phyloP scores from a whole-genome alignment of 2,329 filamentous ascomycete genomes.

The Xylaria sp. region DNA sequence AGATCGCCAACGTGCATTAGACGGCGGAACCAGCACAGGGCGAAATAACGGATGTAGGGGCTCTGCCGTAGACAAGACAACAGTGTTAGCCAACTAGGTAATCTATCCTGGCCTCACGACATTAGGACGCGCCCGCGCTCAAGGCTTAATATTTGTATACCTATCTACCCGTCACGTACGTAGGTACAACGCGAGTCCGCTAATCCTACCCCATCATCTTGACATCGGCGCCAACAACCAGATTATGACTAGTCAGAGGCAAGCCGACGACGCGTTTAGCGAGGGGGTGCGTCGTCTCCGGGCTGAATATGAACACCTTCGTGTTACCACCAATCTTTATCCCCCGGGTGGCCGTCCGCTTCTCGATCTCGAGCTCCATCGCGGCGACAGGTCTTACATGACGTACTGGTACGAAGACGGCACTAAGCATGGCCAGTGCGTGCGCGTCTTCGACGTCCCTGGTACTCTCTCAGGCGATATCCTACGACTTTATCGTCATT shows the following conservation, averaged over 20 bases:
- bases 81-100: too few species aligned
- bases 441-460: slow-evolving; percentile 31
- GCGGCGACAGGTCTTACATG: slow-evolving; percentile 2
- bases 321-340: slow-evolving; percentile 12
- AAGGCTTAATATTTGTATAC: too few species aligned
- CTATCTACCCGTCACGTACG: too few species aligned
- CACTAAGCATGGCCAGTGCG: neutral
- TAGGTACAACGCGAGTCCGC: too few species aligned
- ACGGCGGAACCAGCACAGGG: too few species aligned
- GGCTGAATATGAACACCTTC: slow-evolving; percentile 11
- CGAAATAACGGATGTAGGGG: too few species aligned
- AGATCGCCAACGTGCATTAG: too few species aligned
- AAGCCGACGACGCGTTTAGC: neutral
- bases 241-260: neutral
- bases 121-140: too few species aligned
- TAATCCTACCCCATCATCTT: too few species aligned
- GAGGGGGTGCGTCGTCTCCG: slow-evolving; percentile 9
- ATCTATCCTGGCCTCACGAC: too few species aligned
- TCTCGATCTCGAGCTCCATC: slow-evolving; percentile 10
- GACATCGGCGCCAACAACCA: neutral
- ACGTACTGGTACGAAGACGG: neutral
- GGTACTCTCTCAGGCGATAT: slow-evolving; percentile 35
- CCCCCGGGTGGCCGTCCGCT: slow-evolving; percentile 10
- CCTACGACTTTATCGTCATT: slow-evolving; percentile 29
- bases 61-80: too few species aligned